phyloP scores from a whole-genome alignment of 306 rosid genomes.

The Lathyrus sativus region DNA sequence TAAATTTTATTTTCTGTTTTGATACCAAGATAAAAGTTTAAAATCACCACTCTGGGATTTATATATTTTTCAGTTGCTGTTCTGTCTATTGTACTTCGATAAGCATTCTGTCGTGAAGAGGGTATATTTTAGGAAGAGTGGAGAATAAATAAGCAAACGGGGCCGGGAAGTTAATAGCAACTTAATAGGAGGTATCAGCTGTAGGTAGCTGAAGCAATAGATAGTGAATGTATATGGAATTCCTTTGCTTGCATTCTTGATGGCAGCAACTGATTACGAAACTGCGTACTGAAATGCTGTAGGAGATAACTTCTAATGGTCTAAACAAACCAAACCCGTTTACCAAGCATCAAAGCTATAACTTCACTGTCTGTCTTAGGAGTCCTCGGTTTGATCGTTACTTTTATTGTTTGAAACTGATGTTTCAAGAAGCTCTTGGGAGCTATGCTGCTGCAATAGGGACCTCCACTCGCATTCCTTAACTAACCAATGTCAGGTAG shows the following conservation, averaged over 20 bases:
- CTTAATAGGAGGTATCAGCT: background rate
- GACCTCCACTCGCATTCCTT: no score
- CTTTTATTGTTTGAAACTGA: no score
- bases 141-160: background rate
- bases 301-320: background rate
- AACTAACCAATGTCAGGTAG: no score
- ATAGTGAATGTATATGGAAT: background rate
- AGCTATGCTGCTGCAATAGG: no score
- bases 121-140: background rate
- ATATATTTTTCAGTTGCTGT: slow-evolving; percentile 8
- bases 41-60: slow-evolving; percentile 6
- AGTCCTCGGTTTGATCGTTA: no score
- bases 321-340: no score
- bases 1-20: slow-evolving; percentile 21
- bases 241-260: slow-evolving; percentile 1
- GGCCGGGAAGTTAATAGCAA: background rate
- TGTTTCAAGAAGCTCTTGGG: no score
- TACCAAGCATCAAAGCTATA: no score
- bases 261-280: background rate
- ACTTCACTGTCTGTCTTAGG: no score
- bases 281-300: background rate
- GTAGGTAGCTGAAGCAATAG: background rate
- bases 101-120: background rate
- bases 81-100: slow-evolving; percentile 14
- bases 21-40: background rate